A percentile compares a stretch with the other conserved stretches of the same genome.
phyloP scores from a whole-genome alignment of 2,329 filamentous ascomycete genomes.

The Diaporthe velutina region DNA sequence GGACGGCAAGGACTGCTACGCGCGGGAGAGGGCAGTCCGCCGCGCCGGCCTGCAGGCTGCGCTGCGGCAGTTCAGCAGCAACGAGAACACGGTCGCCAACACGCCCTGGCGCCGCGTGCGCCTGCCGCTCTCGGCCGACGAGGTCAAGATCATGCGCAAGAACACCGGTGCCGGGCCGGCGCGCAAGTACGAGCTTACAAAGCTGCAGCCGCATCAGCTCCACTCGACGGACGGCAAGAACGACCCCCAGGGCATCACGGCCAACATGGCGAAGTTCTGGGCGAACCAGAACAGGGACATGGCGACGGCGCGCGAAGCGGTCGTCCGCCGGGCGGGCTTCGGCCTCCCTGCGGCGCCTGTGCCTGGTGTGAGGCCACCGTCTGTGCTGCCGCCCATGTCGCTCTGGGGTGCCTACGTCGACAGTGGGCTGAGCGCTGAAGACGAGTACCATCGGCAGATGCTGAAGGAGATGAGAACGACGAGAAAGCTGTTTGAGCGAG shows the following conservation, averaged over 20 bases:
- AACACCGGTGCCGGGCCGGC: conserved; percentile 29
- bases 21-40: conserved; percentile 55
- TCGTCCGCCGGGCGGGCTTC: conserved; percentile 5
- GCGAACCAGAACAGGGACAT: conserved; percentile 12
- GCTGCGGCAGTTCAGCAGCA: conserved; percentile 53
- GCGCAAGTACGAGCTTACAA: conserved; percentile 35
- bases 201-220: conserved; percentile 28
- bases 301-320: conserved; percentile 34
- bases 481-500: conserved; percentile 44
- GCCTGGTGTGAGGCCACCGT: conserved; percentile 14
- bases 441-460: conserved; percentile 46
- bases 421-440: conserved; percentile 38
- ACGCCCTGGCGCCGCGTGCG: conserved; percentile 54
- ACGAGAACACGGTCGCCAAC: conserved; percentile 53
- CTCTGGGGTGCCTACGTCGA: conserved; percentile 44
- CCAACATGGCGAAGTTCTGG: conserved; percentile 40
- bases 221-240: conserved; percentile 37
- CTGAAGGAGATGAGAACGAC: conserved; percentile 46
- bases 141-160: conserved; percentile 43
- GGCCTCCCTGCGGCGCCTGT: not conserved
- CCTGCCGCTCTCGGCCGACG: conserved; percentile 49
- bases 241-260: conserved; percentile 39
- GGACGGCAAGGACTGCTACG: conserved; percentile 43
- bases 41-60: conserved; percentile 60
- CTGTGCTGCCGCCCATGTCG: conserved; percentile 43